These are phyloP conservation scores for Solanum acaule DNA, from an alignment of 257 asterid species.

Conservation along the genomic window DNA sequence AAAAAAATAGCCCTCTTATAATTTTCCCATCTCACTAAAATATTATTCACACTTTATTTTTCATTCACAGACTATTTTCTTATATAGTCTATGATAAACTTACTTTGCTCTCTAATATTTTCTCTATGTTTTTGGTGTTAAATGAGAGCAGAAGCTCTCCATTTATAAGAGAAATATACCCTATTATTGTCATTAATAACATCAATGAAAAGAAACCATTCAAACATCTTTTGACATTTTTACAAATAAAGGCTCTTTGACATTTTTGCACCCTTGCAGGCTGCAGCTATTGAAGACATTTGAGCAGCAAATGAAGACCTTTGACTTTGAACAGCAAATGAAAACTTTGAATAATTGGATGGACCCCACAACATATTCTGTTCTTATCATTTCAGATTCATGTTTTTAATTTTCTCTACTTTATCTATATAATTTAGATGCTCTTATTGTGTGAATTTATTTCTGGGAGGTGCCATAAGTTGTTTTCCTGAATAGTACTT, in stretches of 20 bases:
- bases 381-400: background rate
- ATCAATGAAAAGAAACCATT: background rate
- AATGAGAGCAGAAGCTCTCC: no score
- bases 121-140: background rate
- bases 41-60: no score
- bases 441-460: no score
- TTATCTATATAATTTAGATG: no score
- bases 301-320: no score
- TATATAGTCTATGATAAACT: background rate
- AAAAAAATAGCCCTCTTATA: background rate
- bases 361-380: background rate
- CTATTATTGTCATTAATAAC: no score
- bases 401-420: no score
- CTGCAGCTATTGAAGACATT: background rate
- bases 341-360: background rate
- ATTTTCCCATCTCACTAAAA: background rate
- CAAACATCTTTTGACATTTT: background rate
- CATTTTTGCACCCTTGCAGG: background rate
- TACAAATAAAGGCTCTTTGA: no score
- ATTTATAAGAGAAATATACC: background rate
- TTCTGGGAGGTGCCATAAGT: no score
- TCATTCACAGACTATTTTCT: background rate
- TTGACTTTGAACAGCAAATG: background rate
- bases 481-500: no score
- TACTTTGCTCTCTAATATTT: background rate